These are phyloP conservation scores for Hyphopichia pseudoburtonii DNA, from an alignment of 1,139 yeast genomes.

Conservation along the genomic window DNA sequence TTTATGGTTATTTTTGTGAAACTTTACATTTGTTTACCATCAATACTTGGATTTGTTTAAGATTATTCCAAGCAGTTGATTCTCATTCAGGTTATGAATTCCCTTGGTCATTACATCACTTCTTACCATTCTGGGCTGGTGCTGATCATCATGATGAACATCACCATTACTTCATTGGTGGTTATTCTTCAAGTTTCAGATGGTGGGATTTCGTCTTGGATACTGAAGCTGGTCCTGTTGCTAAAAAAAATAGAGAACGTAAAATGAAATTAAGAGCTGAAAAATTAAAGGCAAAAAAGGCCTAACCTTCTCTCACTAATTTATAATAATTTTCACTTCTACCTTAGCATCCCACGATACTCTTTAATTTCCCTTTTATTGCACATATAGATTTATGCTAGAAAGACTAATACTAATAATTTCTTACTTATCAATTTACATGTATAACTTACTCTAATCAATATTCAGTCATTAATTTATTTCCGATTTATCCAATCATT, in stretches of 20 bases:
- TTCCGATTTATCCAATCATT: conserved; percentile 31
- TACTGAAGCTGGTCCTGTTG: conserved; percentile 48
- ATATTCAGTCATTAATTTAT: background rate
- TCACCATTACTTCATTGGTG: conserved; percentile 47
- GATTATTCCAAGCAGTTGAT: conserved; percentile 50
- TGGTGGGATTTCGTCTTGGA: conserved; percentile 47
- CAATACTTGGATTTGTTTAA: conserved; percentile 41
- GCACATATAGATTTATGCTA: too few relatives aligned
- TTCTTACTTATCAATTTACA: background rate
- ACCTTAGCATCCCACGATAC: too few relatives aligned
- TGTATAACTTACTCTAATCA: background rate
- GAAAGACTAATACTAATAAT: too few relatives aligned
- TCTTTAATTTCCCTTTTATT: too few relatives aligned
- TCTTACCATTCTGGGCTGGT: conserved; percentile 52
- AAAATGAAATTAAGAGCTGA: conserved; percentile 36
- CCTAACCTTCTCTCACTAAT: too few relatives aligned
- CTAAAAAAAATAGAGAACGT: conserved; percentile 37
- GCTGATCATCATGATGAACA: conserved; percentile 53
- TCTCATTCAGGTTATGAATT: conserved; percentile 51
- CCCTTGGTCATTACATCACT: conserved; percentile 48
- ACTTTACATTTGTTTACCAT: conserved; percentile 46
- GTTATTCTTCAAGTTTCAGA: conserved; percentile 46
- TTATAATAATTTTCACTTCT: too few relatives aligned
- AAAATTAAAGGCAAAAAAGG: conserved; percentile 9
- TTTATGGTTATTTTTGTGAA: conserved; percentile 37